Base-by-base conservation (phyloP, 1,284 basidiomycete species). In the Blastosporella zonata region DNA sequence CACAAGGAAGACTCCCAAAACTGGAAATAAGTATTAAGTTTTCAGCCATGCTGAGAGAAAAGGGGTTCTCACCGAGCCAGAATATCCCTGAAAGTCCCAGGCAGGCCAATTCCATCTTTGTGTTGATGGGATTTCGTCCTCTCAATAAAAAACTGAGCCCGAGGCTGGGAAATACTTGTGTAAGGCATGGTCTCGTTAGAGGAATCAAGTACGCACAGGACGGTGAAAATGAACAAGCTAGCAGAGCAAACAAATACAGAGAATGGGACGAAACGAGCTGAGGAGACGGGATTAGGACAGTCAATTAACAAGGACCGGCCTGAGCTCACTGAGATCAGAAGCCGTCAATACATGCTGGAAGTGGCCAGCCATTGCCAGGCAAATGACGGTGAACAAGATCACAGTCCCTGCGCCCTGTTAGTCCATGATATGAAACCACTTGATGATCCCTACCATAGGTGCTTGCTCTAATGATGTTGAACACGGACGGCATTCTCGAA, bases 221-320 rank as follows among this genome's bases (percentile, higher is more conserved):
- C 67, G 39, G 80, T 57, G 49, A 88, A 75, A 58, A 89, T 78
- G 55, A 86, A 65, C 60, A 90, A 61, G 62, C 82, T 87, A 34
- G 75, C 77, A 36, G 72, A 72, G 58, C 82, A 87, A 36, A 89
- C 86, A 58, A 90, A 90, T 61, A 90, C 79, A 49, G 87, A 82
- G 59, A 90, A 87, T 15, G 88, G 88, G 40, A 91, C 81, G 63
- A 90, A 91, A 71, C 81, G 85, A 69, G 87, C 88, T 90, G 60
- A 17, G 21, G 18, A 17, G 47, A 53, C 28, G 53, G 43, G 48
- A 51, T 55, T 23, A 43, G 34, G 12, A 29, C 1, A 6, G 9
- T 21, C 22, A 27, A 29, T 15, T 37, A 52, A 15, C 31, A 21
- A 28, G 27, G 37, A 34, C 39, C 20, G 17, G 5, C 45, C 25